Conservation (phyloP, 2,329 filamentous ascomycete species). For the Fusarium bactridioides region DNA sequence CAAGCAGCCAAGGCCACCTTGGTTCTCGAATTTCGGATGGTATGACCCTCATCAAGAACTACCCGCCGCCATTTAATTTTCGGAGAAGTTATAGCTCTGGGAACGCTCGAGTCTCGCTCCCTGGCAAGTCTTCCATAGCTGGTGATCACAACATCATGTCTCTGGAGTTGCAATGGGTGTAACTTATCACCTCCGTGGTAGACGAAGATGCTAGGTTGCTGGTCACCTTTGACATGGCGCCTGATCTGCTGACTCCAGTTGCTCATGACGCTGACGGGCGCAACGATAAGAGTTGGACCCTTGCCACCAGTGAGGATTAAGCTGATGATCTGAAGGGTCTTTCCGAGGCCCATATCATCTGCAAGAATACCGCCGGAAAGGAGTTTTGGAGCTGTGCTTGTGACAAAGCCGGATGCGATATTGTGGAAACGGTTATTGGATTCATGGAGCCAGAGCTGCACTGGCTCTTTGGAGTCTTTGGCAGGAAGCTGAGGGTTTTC, state of each 20-base stretch:
- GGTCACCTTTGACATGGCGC: slow-evolving; percentile 72
- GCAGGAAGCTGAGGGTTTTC: slow-evolving; percentile 74
- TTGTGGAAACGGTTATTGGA: slow-evolving; percentile 65
- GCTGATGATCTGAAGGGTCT: slow-evolving; percentile 86
- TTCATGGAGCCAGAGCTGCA: slow-evolving; percentile 80
- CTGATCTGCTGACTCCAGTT: slow-evolving; percentile 87
- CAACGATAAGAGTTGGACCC: slow-evolving; percentile 78
- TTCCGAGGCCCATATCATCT: slow-evolving; percentile 93
- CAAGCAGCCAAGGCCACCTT: slow-evolving; percentile 75
- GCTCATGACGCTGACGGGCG: slow-evolving; percentile 86
- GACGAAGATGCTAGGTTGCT: slow-evolving; percentile 70
- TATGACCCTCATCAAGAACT: slow-evolving; percentile 85
- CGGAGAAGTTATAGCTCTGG: slow-evolving; percentile 50
- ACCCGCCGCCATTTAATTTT: slow-evolving; percentile 76
- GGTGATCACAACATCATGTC: slow-evolving; percentile 81
- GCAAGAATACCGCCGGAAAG: slow-evolving; percentile 83
- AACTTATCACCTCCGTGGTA: slow-evolving; percentile 75
- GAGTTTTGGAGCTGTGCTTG: slow-evolving; percentile 64
- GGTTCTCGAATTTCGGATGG: slow-evolving; percentile 78
- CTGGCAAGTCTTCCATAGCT: slow-evolving; percentile 80
- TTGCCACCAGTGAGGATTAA: slow-evolving; percentile 68
- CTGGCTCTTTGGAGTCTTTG: slow-evolving; percentile 62
- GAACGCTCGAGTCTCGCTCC: slow-evolving; percentile 63
- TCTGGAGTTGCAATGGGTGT: slow-evolving; percentile 63
- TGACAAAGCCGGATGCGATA: slow-evolving; percentile 66